A percentile compares a stretch with the other conserved stretches of the same genome.
Evolutionary conservation across 2,329 filamentous ascomycete species (phyloP).

Genomic region (Alternaria infectoria): DNA sequence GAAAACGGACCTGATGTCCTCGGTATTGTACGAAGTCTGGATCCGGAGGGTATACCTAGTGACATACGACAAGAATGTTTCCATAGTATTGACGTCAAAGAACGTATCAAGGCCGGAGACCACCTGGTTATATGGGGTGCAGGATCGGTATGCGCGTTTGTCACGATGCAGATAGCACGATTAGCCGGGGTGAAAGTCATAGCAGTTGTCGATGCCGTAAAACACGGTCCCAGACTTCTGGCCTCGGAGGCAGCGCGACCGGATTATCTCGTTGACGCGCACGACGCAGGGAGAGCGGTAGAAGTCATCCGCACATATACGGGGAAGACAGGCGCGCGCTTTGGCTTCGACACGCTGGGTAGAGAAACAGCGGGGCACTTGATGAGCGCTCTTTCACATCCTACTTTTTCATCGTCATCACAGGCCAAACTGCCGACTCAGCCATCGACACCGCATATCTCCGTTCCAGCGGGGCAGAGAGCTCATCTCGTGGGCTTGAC

Average conservation of each 20-base stretch:
- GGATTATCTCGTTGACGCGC: constrained; percentile 72
- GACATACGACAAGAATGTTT: constrained; percentile 71
- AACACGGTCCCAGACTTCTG: constrained; percentile 61
- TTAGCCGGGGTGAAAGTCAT: constrained; percentile 70
- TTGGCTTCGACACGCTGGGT: constrained; percentile 72
- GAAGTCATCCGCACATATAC: constrained; percentile 68
- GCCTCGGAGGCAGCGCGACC: constrained; percentile 55
- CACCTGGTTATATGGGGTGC: constrained; percentile 78
- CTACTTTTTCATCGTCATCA: constrained; percentile 10
- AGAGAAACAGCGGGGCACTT: constrained; percentile 67
- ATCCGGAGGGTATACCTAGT: constrained; percentile 58
- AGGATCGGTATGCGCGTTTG: constrained; percentile 72
- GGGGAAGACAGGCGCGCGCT: constrained; percentile 61
- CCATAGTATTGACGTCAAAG: constrained; percentile 57
- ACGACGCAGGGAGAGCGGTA: constrained; percentile 69
- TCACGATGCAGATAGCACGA: constrained; percentile 71
- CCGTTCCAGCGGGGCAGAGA: constrained; percentile 29
- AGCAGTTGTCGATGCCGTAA: constrained; percentile 69
- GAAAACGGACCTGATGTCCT: constrained; percentile 66
- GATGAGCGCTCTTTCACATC: constrained; percentile 56
- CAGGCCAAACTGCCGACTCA: constrained; percentile 23
- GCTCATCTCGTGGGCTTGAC: constrained; percentile 71
- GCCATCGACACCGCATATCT: constrained; percentile 39
- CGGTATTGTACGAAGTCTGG: constrained; percentile 56
- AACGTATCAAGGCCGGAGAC: constrained; percentile 66